Percentiles rank a stretch among this genome's conserved stretches.
Evolutionary conservation across 768 basidiomycete species (phyloP).

Genomic region (Rhodotorula taiwanensis): DNA sequence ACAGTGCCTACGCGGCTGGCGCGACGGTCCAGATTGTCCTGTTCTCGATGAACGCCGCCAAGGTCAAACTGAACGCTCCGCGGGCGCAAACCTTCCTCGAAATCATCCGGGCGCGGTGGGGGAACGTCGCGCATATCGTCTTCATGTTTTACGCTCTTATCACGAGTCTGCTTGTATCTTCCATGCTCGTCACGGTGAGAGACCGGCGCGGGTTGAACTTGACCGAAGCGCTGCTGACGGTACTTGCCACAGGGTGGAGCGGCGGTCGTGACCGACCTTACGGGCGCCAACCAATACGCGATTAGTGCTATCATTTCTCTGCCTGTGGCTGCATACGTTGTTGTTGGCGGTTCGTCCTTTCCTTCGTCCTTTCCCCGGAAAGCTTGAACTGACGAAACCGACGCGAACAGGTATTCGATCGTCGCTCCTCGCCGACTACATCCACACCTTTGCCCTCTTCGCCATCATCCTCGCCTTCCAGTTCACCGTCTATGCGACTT

Average conservation of each 20-base stretch:
- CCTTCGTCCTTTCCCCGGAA: too few species aligned
- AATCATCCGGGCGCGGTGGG: constrained; percentile 66
- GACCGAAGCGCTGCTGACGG: not conserved
- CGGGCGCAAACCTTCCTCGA: constrained; percentile 18
- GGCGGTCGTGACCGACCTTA: constrained; percentile 78
- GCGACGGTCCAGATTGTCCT: constrained; percentile 72
- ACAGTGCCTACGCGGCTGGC: constrained; percentile 49
- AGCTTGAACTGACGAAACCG: too few species aligned
- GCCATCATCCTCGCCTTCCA: constrained; percentile 14
- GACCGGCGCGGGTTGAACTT: not conserved
- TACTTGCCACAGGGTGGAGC: constrained; percentile 43
- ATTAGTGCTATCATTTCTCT: constrained; percentile 5
- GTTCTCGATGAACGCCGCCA: constrained; percentile 77
- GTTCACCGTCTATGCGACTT: constrained; percentile 76
- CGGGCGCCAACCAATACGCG: too few species aligned
- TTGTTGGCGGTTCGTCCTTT: too few species aligned
- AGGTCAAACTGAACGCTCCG: constrained; percentile 85
- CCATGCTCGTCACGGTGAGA: constrained; percentile 43
- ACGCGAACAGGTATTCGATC: constrained; percentile 1
- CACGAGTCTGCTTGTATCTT: constrained; percentile 57
- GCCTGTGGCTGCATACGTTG: constrained; percentile 28
- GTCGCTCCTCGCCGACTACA: constrained; percentile 17
- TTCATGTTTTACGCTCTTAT: constrained; percentile 80
- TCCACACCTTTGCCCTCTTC: constrained; percentile 6
- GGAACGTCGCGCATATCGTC: constrained; percentile 64